Base-by-base conservation (phyloP, 495 filamentous ascomycete genomes). In the Pyronema domesticum region DNA sequence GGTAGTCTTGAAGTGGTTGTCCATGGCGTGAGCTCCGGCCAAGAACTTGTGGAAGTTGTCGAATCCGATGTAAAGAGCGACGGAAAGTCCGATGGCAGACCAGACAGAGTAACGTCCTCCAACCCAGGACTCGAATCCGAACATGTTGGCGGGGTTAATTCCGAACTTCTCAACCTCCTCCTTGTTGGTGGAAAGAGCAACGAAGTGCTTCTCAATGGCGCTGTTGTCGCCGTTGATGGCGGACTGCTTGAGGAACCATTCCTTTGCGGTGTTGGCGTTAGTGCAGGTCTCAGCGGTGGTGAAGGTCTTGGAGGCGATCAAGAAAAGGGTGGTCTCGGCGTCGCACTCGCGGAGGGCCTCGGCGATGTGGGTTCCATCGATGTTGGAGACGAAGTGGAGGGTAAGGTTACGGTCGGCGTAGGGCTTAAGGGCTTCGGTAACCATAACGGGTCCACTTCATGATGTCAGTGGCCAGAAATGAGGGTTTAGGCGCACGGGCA, bases 271-370 rank as follows among this genome's bases (percentile, higher is more conserved):
- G 75, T 93, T 94, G 67, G 91, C 93, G 69, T 98, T 98, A 51
- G 91, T 95, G 37, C 73, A 82, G 46, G 91, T 98, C 76, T 98
- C 91, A 47, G 91, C 91, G 6, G 91, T 98, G 55, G 91, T 98
- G 75, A 98, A 98, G 53, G 91, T 98, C 80, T 98, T 98, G 69
- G 89, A 95, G 48, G 91, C 91, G 64, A 98, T 78, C 60, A 96
- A 75, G 82, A 96, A 98, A 52, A 98, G 80, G 33, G 89, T 95
- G 44, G 93, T 95, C 73, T 98, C 91, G 14, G 91, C 88, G 68
- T 98, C 77, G 1, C 88, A 89, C 68, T 80, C 66, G 65, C 80
- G 81, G 14, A 96, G 78, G 46, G 91, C 93, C 72, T 98, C 91
- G 46, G 88, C 85, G 65, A 96, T 85, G 72, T 98, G 91, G 49